Percentiles rank a stretch among this genome's conserved stretches.
Evolutionary conservation across 192 early-diverging fungal species (phyloP).

Genomic region (Lunasporangiospora selenospora): DNA sequence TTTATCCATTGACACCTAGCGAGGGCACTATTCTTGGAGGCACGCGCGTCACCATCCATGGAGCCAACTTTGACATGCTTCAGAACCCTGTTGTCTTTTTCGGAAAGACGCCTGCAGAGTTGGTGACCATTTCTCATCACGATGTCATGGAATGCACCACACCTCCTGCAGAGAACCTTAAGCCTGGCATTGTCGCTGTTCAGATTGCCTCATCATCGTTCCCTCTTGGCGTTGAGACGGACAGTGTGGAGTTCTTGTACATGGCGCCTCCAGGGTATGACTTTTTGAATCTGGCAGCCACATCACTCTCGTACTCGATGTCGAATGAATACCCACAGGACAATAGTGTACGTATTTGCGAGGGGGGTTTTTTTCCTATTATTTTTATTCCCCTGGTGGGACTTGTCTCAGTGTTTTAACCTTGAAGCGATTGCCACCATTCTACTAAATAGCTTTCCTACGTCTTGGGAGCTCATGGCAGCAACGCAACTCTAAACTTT

Average conservation of each 20-base stretch:
- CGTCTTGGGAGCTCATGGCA: slow-evolving; percentile 20
- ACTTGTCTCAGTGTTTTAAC: too few species aligned
- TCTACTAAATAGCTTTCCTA: slow-evolving; percentile 38
- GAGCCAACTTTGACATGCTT: slow-evolving; percentile 36
- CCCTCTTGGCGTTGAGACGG: slow-evolving; percentile 13
- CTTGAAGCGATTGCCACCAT: too few species aligned
- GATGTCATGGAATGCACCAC: slow-evolving; percentile 49
- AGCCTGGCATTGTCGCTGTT: slow-evolving; percentile 40
- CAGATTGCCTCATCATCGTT: slow-evolving; percentile 30
- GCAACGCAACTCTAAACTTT: slow-evolving; percentile 10
- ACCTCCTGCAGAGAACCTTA: slow-evolving; percentile 37
- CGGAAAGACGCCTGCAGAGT: slow-evolving; percentile 37
- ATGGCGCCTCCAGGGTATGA: slow-evolving; percentile 44
- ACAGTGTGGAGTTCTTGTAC: slow-evolving; percentile 41
- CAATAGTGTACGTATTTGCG: slow-evolving; percentile 22
- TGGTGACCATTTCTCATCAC: slow-evolving; percentile 46
- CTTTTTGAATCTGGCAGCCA: slow-evolving; percentile 42
- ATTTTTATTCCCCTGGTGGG: not conserved
- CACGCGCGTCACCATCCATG: slow-evolving; percentile 43
- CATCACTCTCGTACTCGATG: slow-evolving; percentile 39
- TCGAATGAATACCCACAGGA: slow-evolving; percentile 40
- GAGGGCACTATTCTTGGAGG: slow-evolving; percentile 43
- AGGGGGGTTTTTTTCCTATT: not conserved
- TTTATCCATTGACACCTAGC: slow-evolving; percentile 40
- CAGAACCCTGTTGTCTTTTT: slow-evolving; percentile 48